Percentiles rank a stretch among this genome's conserved stretches.
Conservation (phyloP, 2,329 filamentous ascomycete genomes). For the Aureobasidium sp. region DNA sequence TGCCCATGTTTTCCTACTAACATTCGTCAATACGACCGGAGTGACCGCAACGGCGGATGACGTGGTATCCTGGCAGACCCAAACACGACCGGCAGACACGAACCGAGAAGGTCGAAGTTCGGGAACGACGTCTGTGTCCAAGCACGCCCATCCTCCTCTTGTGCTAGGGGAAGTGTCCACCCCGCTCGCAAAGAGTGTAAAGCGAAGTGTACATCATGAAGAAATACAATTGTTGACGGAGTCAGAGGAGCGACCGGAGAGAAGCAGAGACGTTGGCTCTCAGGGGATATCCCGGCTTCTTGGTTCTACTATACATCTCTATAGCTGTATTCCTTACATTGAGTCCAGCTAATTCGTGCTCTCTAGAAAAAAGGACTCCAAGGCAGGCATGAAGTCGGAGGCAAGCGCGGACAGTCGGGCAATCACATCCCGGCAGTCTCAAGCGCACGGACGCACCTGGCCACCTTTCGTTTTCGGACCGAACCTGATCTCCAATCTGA, state of each 20-base stretch:
- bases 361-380: not conserved
- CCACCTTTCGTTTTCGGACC: not conserved
- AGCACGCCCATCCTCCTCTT: not conserved
- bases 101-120: not conserved
- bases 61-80: not conserved
- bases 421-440: not conserved
- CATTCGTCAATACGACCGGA: not conserved
- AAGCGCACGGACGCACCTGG: not conserved
- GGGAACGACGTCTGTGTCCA: not conserved
- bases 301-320: too few relatives aligned
- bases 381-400: not conserved
- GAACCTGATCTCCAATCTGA: not conserved
- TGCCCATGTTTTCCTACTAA: not conserved
- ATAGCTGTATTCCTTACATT: too few relatives aligned
- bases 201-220: too few relatives aligned
- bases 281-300: too few relatives aligned
- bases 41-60: not conserved
- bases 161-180: too few relatives aligned
- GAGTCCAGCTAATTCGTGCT: not conserved
- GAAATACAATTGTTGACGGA: too few relatives aligned
- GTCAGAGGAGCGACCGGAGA: too few relatives aligned
- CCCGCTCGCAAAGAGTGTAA: too few relatives aligned
- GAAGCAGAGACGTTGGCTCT: too few relatives aligned
- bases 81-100: not conserved
- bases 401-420: not conserved